Evolutionary conservation across 2,329 filamentous ascomycete genomes (phyloP), one percentile per base, ranked within the genome.

Genomic region (Fusarium luffae): DNA sequence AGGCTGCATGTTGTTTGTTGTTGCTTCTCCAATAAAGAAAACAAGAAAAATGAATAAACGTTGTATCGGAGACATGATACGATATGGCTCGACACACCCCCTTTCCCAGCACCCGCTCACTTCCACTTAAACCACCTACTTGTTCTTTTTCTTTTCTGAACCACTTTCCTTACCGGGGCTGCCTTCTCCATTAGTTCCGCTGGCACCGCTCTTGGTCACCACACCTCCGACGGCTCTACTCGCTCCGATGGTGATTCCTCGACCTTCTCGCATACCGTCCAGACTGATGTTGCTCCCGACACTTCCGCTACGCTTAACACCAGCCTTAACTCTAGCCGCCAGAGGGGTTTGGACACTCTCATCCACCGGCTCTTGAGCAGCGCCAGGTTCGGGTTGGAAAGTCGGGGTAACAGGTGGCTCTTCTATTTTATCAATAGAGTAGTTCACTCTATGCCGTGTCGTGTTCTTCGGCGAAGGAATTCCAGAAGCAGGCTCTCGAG

Each of bases 191-290:
- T 62, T 54, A 5, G 50, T 73, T 42, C 63, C 41, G 58, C 73
- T 40, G 46, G 69, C 59, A 60, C 74, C 68, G 64, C 74, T 46
- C 59, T 56, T 73, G 28, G 80, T 82, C 43, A 82, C 77, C 1
- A 82, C 74, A 7, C 79, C 77, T 3, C 75, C 76, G 12, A 74
- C 75, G 3, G 78, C 78, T 60, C 76, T 81, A 27, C 81, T 77
- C 8, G 77, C 74, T 10, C 79, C 81, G 34, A 84, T 76, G 32
- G 74, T 80, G 59, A 84, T 84, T 4, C 81, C 82, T 37, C 79
- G 77, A 6, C 79, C 78, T 10, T 76, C 75, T 12, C 79, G 72
- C 64, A 80, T 78, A n/a, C 80, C 77, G 42, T 81, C 81, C 28
- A 83, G 54, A 52, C 80, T 83, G 18, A 84, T 76, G 48, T 74